Percentiles rank a stretch among this genome's conserved stretches.
Evolutionary conservation across 2,329 filamentous ascomycete genomes (phyloP).

Genomic region (Colletotrichum zoysiae): DNA sequence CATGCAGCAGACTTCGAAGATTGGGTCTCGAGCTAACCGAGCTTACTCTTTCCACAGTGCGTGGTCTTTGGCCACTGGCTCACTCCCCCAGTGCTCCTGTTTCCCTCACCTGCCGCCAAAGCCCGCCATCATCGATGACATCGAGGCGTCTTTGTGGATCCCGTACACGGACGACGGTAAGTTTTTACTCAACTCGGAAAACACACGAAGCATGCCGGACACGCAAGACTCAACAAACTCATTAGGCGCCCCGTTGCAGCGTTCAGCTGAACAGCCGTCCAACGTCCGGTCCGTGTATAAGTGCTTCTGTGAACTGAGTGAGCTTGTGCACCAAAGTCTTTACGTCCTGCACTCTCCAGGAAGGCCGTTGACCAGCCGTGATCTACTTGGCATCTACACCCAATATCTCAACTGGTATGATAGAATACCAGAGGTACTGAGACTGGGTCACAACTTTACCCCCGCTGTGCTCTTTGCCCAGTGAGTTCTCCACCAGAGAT

Average conservation of each 20-base stretch:
- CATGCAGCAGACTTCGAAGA: not conserved
- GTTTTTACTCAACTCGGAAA: conserved; percentile 41
- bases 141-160: conserved; percentile 71
- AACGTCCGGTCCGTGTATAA: conserved; percentile 77
- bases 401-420: conserved; percentile 81
- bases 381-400: conserved; percentile 73
- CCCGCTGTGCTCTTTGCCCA: conserved; percentile 80
- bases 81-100: conserved; percentile 70
- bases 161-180: conserved; percentile 70
- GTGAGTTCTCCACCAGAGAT: conserved; percentile 61
- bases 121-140: conserved; percentile 69
- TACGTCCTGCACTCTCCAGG: conserved; percentile 80
- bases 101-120: conserved; percentile 70
- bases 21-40: conserved; percentile 8
- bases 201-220: conserved; percentile 26
- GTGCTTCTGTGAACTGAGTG: conserved; percentile 78
- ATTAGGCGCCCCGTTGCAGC: conserved; percentile 64
- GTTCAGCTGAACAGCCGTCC: conserved; percentile 71
- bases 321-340: conserved; percentile 78
- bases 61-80: conserved; percentile 74
- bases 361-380: conserved; percentile 72
- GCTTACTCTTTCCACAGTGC: conserved; percentile 57
- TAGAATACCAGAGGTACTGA: conserved; percentile 72
- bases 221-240: conserved; percentile 20
- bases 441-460: conserved; percentile 76